Base-by-base conservation (phyloP, 305 asterid species). In the Fraxinus platypoda region DNA sequence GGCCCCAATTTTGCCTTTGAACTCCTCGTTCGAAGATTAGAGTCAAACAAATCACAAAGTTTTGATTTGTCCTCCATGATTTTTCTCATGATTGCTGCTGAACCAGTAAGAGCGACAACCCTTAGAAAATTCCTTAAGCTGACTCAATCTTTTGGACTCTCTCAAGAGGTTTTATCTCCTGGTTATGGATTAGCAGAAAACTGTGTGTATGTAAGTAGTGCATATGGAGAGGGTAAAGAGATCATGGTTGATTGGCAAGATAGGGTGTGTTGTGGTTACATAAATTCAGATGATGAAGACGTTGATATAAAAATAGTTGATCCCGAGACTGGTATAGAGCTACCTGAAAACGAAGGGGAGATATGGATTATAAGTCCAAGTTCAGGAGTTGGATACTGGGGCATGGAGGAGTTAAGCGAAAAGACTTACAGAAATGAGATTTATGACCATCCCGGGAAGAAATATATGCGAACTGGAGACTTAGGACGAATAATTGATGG, bases 161-260 rank as follows among this genome's bases (percentile, higher is more conserved):
- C 93, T 41, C 89, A 87, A 84, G 86, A 86, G 81, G 92, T 88
- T 8, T 88, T 93, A 90, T 95, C 95, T 38, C 97, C 94, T 9
- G 97, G 97, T 33, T 93, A 93, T 80, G 97, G 97, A 74, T 85
- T 93, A 81, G 97, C 97, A 11, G 97, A 93, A 83, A 93, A 91
- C 43, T 91, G 95, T 84, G 95, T 93, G 28, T 90, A 86, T 81
- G 95, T 91, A 2, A 89, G 92, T 35, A 83, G 97, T 85, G 97
- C 95, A 12, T 93, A 91, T 82, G 97, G 97, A 82, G 91, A 89
- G 74, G 88, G 90, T 28, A 80, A 85, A 26, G 91, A 86, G 37
- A 86, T 93, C 6, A 54, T 90, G 74, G 87, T 92, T 33, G 95
- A 93, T 85, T 93, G 97, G 97, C 87, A 93, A 84, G 96, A 90